Evolutionary conservation across 768 basidiomycete species (phyloP), one percentile per base, ranked within the genome.

Genomic region (Trichaptum fuscoviolaceum): DNA sequence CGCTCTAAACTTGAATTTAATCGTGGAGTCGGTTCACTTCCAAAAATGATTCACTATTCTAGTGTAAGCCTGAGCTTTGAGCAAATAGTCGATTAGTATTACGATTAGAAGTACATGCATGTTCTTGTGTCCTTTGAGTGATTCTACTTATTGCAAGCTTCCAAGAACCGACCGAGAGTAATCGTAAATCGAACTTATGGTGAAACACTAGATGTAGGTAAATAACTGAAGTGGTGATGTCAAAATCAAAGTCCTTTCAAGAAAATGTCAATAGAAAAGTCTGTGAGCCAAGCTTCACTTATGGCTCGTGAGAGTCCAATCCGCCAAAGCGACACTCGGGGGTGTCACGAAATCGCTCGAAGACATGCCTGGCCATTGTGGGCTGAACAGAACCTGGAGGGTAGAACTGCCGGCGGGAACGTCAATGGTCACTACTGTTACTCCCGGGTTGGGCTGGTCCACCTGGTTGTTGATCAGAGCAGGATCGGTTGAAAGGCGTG

Each of bases 381-480:
- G 97, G 76, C 86, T 95, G 80, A 99, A 91, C 74, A 99, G 75
- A 63, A 98, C 89, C 78, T 96, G 86, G 62, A 97, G 76, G 18
- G 80, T 90, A 77, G 92, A 89, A 60, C 78, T 77, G n/a, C 93
- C 94, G 20, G 88, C 86, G 27, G 84, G 81, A 6, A 89, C 77
- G 69, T 78, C 82, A 74, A 99, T 88, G 66, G 82, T 82, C 64
- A 99, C 79, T 23, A 98, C 95, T 17, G 84, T 88, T 66, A 95
- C 92, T 25, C 85, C 87, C 0, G 84, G 81, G 77, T 99, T 97
- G 8, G 77, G 73, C 75, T 92, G 92, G 77, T 96, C 93, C 7
- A 81, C 71, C 72, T 76, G 74, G 0, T 70, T 82, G 25, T 85
- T 69, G 2, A 92, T 91, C 0, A 85, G 81, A 3, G 88, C 76